phyloP scores from a whole-genome alignment of 1,284 basidiomycete genomes.

The Cryptococcus sp. region DNA sequence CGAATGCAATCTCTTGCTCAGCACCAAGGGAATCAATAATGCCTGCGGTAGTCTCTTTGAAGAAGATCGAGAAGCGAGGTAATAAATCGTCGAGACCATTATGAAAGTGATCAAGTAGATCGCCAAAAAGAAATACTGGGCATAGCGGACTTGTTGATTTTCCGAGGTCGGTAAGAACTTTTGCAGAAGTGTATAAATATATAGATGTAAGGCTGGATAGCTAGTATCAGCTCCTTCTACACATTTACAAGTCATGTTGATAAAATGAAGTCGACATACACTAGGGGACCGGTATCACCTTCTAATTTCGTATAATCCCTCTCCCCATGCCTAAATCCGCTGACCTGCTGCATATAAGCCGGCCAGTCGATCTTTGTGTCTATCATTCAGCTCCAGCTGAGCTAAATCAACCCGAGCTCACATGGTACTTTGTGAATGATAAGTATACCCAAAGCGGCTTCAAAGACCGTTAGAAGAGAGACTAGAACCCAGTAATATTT shows the following conservation, averaged over 20 bases:
- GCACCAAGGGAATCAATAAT: conserved; percentile 67
- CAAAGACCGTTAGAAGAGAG: conserved; percentile 61
- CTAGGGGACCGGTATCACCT: conserved; percentile 89
- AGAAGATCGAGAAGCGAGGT: conserved; percentile 48
- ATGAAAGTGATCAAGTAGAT: conserved; percentile 67
- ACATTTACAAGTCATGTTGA: conserved; percentile 5
- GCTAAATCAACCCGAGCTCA: conserved; percentile 49
- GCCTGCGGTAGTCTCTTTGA: conserved; percentile 62
- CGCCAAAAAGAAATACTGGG: conserved; percentile 71
- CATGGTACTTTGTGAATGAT: conserved; percentile 76
- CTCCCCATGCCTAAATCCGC: conserved; percentile 75
- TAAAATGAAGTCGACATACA: conserved; percentile 56
- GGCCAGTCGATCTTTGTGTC: conserved; percentile 96
- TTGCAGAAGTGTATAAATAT: conserved; percentile 74
- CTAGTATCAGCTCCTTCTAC: conserved; percentile 49
- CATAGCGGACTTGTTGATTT: conserved; percentile 54
- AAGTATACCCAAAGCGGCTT: conserved; percentile 67
- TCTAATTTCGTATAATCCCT: conserved; percentile 77
- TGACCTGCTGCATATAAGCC: conserved; percentile 62
- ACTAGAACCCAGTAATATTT: conserved; percentile 64
- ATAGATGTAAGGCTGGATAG: conserved; percentile 91
- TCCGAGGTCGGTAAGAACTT: conserved; percentile 48
- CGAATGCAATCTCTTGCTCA: conserved; percentile 92
- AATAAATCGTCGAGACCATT: conserved; percentile 66
- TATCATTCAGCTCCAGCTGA: conserved; percentile 46